These are phyloP conservation scores for Moesziomyces globuligerus DNA, from an alignment of 1,284 basidiomycete genomes.

Conservation along the genomic window DNA sequence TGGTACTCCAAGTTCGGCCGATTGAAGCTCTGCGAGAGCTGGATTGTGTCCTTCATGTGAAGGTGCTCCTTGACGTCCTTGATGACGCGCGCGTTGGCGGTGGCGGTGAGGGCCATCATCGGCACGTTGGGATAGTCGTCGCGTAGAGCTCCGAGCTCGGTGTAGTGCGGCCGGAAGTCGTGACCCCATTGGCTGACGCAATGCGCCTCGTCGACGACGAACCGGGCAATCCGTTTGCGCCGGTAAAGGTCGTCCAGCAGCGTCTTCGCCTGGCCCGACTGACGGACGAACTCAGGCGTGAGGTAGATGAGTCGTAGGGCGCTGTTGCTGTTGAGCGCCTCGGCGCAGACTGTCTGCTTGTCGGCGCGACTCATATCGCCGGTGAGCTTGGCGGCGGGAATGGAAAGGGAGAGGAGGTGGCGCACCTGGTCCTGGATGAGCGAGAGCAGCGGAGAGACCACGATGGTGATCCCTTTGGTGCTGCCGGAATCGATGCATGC, in stretches of 20 bases:
- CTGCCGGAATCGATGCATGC: conserved; percentile 80
- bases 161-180: conserved; percentile 76
- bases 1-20: conserved; percentile 84
- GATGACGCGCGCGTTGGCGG: conserved; percentile 81
- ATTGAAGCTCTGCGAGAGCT: conserved; percentile 84
- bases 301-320: conserved; percentile 79
- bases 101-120: conserved; percentile 95
- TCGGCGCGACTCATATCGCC: conserved; percentile 72
- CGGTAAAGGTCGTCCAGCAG: conserved; percentile 74
- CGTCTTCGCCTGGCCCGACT: conserved; percentile 71
- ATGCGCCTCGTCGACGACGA: conserved; percentile 96
- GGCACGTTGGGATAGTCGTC: conserved; percentile 80
- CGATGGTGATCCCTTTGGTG: conserved; percentile 84
- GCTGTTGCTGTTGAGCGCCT: conserved; percentile 69
- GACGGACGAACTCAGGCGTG: conserved; percentile 82
- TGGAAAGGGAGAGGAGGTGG: conserved; percentile 74
- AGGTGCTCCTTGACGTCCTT: conserved; percentile 82
- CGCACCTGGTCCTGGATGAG: conserved; percentile 91
- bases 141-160: conserved; percentile 75
- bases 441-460: conserved; percentile 87
- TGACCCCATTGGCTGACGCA: conserved; percentile 86
- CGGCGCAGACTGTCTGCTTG: conserved; percentile 68
- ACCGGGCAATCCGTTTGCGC: conserved; percentile 77
- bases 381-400: conserved; percentile 80
- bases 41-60: conserved; percentile 70